Conservation (phyloP, 257 asterid species). For the Ophiorrhiza pumila region DNA sequence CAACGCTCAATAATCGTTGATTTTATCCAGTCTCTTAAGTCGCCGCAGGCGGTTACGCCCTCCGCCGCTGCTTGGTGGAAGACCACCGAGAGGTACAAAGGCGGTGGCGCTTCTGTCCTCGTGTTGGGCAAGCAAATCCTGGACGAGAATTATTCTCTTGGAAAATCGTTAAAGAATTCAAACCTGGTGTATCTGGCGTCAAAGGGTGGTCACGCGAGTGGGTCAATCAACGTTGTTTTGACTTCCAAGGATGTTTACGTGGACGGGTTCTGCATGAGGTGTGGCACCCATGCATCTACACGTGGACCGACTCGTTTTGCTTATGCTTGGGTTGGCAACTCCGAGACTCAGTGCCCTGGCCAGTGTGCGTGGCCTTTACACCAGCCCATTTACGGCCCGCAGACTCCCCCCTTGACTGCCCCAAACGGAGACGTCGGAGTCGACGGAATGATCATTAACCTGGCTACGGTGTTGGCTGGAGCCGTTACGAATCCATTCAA, state of each 20-base stretch:
- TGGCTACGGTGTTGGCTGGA: slow-evolving; percentile 75
- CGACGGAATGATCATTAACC: slow-evolving; percentile 68
- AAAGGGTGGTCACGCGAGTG: slow-evolving; percentile 41
- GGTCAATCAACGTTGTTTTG: slow-evolving; percentile 58
- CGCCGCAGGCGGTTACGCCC: background rate
- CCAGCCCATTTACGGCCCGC: slow-evolving; percentile 84
- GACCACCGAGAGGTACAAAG: slow-evolving; percentile 38
- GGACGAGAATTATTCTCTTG: slow-evolving; percentile 49
- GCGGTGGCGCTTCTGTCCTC: slow-evolving; percentile 40
- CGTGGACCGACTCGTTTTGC: slow-evolving; percentile 50
- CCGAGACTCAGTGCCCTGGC: slow-evolving; percentile 67
- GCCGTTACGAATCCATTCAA: slow-evolving; percentile 69
- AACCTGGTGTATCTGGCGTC: slow-evolving; percentile 55
- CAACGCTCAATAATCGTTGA: slow-evolving; percentile 39
- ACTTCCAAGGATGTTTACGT: slow-evolving; percentile 69
- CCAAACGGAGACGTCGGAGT: slow-evolving; percentile 78
- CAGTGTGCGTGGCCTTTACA: slow-evolving; percentile 92
- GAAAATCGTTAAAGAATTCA: slow-evolving; percentile 47
- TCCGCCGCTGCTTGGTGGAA: slow-evolving; percentile 39
- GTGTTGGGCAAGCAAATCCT: slow-evolving; percentile 51
- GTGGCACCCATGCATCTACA: slow-evolving; percentile 70
- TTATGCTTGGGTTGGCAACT: slow-evolving; percentile 82
- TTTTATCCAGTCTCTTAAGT: slow-evolving; percentile 34
- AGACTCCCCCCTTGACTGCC: slow-evolving; percentile 54
- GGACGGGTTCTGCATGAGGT: slow-evolving; percentile 63